Evolutionary conservation across 225 moss, liverwort and hornwort species (phyloP).

Genomic region (Marchantia paleacea): DNA sequence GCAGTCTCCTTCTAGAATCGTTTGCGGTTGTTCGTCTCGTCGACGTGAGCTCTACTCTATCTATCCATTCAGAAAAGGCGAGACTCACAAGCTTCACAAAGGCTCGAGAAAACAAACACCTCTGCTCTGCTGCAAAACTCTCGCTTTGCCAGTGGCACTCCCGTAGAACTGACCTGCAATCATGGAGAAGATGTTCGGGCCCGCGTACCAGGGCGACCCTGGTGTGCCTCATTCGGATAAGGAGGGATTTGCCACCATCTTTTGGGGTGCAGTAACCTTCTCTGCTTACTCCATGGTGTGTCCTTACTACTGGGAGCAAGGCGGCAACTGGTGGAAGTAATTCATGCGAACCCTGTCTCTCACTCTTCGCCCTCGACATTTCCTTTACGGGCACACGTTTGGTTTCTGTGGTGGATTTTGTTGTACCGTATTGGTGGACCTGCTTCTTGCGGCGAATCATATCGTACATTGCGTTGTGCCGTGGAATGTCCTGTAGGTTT

Average conservation of each 20-base stretch:
- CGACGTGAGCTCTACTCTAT: constrained; percentile 7
- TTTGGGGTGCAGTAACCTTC: constrained; percentile 92
- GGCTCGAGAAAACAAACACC: too few relatives aligned
- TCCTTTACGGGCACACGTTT: not conserved
- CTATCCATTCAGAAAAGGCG: not conserved
- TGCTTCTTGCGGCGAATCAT: not conserved
- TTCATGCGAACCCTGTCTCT: not conserved
- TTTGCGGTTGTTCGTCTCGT: not conserved
- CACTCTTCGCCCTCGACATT: not conserved
- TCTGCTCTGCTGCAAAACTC: too few relatives aligned
- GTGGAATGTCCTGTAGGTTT: not conserved
- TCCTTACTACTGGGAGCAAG: constrained; percentile 98
- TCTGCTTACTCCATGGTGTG: constrained; percentile 78
- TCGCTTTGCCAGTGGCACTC: too few relatives aligned
- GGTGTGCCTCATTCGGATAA: constrained; percentile 97
- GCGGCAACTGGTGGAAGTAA: constrained; percentile 70
- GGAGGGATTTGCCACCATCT: constrained; percentile 89
- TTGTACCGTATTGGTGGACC: not conserved
- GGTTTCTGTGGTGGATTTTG: not conserved
- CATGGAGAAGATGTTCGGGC: constrained; percentile 99
- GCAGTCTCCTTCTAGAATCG: not conserved
- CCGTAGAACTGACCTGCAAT: not conserved
- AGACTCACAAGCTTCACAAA: too few relatives aligned
- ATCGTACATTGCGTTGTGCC: not conserved
- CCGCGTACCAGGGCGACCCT: constrained; percentile 96